Evolutionary conservation across 805 yeast species (phyloP).

Genomic region (Ascoidea tarda): DNA sequence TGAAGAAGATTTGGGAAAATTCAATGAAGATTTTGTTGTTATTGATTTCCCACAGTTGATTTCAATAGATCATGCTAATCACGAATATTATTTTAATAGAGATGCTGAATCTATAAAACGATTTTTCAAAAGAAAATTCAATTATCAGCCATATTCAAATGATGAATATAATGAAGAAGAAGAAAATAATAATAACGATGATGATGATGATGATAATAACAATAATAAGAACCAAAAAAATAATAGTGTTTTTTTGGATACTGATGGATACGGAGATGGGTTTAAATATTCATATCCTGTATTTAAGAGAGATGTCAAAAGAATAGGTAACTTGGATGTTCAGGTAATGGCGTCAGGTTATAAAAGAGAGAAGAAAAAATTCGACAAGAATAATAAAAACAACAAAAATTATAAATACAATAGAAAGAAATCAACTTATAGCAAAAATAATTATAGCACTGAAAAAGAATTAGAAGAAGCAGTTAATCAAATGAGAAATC

Average conservation of each 20-base stretch:
- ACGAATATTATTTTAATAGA: constrained; percentile 75
- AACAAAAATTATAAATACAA: too few relatives aligned
- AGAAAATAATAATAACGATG: too few relatives aligned
- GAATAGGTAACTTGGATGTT: constrained; percentile 63
- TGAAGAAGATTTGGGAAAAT: constrained; percentile 30
- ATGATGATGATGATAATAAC: too few relatives aligned
- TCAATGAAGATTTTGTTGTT: constrained; percentile 65
- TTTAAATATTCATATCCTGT: constrained; percentile 65
- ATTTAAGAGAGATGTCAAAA: constrained; percentile 59
- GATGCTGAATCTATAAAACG: constrained; percentile 84
- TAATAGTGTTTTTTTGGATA: constrained; percentile 61
- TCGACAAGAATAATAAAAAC: too few relatives aligned
- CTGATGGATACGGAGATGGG: constrained; percentile 74
- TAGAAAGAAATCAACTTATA: constrained; percentile 9
- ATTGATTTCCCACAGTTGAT: constrained; percentile 99
- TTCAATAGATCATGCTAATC: constrained; percentile 82
- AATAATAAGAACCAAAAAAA: constrained; percentile 13
- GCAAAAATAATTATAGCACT: constrained; percentile 35
- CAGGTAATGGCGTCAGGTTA: constrained; percentile 89
- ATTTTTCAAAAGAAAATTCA: constrained; percentile 68
- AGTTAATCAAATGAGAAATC: constrained; percentile 21
- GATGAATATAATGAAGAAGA: too few relatives aligned
- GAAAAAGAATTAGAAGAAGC: constrained; percentile 68
- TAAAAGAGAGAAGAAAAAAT: constrained; percentile 22
- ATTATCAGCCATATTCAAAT: constrained; percentile 39